Conservation (phyloP, 768 basidiomycete genomes). For the Lactifluus rugatus region DNA sequence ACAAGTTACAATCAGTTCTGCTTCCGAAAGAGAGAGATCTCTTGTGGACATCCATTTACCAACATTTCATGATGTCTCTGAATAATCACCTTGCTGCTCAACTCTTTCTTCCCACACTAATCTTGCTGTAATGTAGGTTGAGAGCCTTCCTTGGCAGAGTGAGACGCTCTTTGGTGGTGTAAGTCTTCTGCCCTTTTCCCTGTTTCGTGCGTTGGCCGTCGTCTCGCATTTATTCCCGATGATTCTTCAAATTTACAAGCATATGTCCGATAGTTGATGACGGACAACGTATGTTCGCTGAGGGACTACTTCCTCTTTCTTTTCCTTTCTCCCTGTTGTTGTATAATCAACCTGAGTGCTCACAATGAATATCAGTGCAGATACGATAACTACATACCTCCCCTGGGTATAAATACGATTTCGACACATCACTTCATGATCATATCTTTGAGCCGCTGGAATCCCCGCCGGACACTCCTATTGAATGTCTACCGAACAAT, state of each 20-base stretch:
- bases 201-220: neutral
- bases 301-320: constrained; percentile 6
- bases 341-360: neutral
- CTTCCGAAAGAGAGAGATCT: constrained; percentile 21
- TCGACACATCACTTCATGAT: constrained; percentile 2
- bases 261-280: constrained; percentile 21
- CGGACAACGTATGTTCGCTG: constrained; percentile 22
- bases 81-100: neutral
- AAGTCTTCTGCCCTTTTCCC: neutral
- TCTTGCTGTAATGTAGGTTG: neutral
- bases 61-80: constrained; percentile 12
- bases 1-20: constrained; percentile 19
- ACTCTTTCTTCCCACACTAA: neutral
- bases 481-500: constrained; percentile 9
- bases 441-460: constrained; percentile 15
- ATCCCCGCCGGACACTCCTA: constrained; percentile 8
- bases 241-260: constrained; percentile 20
- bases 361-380: constrained; percentile 4
- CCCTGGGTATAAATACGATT: neutral
- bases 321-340: neutral
- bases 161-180: neutral
- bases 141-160: neutral
- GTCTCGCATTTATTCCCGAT: constrained; percentile 10
- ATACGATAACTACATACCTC: neutral
- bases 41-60: constrained; percentile 20